Percentiles rank a stretch among this genome's conserved stretches.
Conservation (phyloP, 352 stramenopile genomes). For the Phytopythium ostracodes region DNA sequence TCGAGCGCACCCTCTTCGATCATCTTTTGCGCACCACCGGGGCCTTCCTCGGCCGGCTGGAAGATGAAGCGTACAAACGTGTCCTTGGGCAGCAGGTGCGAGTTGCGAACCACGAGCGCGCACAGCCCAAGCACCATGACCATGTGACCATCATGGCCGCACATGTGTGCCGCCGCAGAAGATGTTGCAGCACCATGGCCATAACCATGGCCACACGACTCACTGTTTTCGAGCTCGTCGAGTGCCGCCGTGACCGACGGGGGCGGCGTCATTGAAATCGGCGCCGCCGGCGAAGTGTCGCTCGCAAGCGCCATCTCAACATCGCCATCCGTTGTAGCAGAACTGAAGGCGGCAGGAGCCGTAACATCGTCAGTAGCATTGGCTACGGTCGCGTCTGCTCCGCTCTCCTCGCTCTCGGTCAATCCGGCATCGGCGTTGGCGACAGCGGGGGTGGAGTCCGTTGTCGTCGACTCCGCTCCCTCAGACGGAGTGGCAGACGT, state of each 20-base stretch:
- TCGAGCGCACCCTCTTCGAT: constrained; percentile 90
- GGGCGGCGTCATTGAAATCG: constrained; percentile 21
- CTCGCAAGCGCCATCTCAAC: constrained; percentile 14
- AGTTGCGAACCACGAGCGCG: constrained; percentile 62
- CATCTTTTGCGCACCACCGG: constrained; percentile 91
- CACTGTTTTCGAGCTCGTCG: constrained; percentile 34
- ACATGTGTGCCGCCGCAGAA: constrained; percentile 85
- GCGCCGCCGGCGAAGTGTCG: constrained; percentile 12
- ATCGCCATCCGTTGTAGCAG: constrained; percentile 14
- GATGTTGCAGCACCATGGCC: constrained; percentile 3
- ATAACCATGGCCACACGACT: constrained; percentile 3
- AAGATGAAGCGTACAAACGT: constrained; percentile 92
- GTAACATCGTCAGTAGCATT: constrained; percentile 6
- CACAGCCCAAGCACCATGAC: constrained; percentile 92
- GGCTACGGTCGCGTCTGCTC: neutral
- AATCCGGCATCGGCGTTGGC: neutral
- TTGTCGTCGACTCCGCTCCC: neutral
- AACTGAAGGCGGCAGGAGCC: neutral
- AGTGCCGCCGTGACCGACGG: constrained; percentile 23
- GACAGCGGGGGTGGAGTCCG: neutral
- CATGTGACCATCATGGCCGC: constrained; percentile 95
- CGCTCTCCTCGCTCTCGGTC: constrained; percentile 9
- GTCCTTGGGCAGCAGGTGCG: constrained; percentile 64
- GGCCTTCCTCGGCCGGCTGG: constrained; percentile 94
- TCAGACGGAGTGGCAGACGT: constrained; percentile 3